Percentiles rank a stretch among this genome's conserved stretches.
Conservation (phyloP, 805 yeast genomes). For the Candida succiphila region DNA sequence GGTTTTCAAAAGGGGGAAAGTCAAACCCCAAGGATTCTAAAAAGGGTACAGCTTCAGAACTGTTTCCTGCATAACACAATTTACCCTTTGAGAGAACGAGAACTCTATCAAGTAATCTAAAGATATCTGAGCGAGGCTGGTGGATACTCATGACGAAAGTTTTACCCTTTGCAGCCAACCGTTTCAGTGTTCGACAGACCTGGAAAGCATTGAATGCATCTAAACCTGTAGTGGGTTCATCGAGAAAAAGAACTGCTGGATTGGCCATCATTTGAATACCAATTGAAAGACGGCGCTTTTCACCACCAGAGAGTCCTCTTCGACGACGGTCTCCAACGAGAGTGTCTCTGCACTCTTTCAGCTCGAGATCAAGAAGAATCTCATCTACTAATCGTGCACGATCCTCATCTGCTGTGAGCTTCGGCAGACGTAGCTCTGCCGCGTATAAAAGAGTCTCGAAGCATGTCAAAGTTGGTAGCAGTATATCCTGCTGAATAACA, state of each 20-base stretch:
- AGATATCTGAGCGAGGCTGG: conserved; percentile 76
- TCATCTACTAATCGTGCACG: conserved; percentile 44
- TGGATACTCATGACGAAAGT: conserved; percentile 72
- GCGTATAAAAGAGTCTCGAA: conserved; percentile 61
- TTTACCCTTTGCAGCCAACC: conserved; percentile 49
- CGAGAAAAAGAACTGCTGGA: conserved; percentile 69
- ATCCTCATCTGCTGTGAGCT: conserved; percentile 29
- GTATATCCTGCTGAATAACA: conserved; percentile 65
- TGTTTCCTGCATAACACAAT: conserved; percentile 34
- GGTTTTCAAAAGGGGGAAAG: conserved; percentile 37
- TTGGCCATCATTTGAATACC: conserved; percentile 70
- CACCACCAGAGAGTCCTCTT: conserved; percentile 76
- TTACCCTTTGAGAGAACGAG: conserved; percentile 59
- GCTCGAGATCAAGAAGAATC: conserved; percentile 52
- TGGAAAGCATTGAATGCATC: conserved; percentile 70
- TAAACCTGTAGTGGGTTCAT: conserved; percentile 84
- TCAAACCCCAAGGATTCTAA: conserved; percentile 36
- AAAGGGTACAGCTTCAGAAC: conserved; percentile 30
- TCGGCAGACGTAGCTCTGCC: conserved; percentile 59
- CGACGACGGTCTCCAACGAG: conserved; percentile 42
- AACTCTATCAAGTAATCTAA: conserved; percentile 55
- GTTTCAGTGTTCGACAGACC: conserved; percentile 50
- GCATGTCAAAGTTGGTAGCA: conserved; percentile 64
- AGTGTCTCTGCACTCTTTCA: conserved; percentile 54
- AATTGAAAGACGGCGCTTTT: conserved; percentile 64